phyloP scores from a whole-genome alignment of 805 yeast genomes.

The Myxozyma kluyveri region DNA sequence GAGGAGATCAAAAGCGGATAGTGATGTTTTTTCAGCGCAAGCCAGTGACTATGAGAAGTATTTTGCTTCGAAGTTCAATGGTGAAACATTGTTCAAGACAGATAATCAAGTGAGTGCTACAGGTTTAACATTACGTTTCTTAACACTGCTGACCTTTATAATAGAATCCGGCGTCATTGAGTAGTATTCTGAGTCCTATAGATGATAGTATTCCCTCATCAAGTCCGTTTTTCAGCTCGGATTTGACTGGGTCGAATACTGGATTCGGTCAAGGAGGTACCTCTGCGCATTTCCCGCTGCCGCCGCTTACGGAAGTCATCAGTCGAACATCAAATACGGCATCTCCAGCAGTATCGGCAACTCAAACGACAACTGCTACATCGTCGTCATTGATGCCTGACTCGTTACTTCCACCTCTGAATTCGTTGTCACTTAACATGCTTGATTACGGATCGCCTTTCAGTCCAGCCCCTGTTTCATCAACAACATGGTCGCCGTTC shows the following conservation, averaged over 20 bases:
- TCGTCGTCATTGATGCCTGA: not conserved
- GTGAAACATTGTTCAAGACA: not conserved
- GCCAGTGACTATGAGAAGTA: constrained; percentile 13
- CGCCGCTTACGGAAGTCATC: not conserved
- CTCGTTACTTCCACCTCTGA: constrained; percentile 7
- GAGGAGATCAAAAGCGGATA: not conserved
- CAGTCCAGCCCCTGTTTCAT: not conserved
- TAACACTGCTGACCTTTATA: not conserved
- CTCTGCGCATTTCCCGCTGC: constrained; percentile 7
- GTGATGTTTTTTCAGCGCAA: not conserved
- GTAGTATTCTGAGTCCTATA: not conserved
- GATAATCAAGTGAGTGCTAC: not conserved
- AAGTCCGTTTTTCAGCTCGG: constrained; percentile 10
- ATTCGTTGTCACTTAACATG: not conserved
- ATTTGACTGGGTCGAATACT: not conserved
- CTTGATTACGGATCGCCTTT: constrained; percentile 15
- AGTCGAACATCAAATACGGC: not conserved
- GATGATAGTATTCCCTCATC: constrained; percentile 2
- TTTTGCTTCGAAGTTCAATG: constrained; percentile 2
- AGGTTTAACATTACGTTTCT: not conserved
- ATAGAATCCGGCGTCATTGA: not conserved
- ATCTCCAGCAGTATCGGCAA: not conserved
- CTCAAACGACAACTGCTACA: not conserved
- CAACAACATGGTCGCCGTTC: constrained; percentile 13
- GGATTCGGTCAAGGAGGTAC: constrained; percentile 4